Base-by-base conservation (phyloP, 164 flowering plant species). In the Litsea cubeba region DNA sequence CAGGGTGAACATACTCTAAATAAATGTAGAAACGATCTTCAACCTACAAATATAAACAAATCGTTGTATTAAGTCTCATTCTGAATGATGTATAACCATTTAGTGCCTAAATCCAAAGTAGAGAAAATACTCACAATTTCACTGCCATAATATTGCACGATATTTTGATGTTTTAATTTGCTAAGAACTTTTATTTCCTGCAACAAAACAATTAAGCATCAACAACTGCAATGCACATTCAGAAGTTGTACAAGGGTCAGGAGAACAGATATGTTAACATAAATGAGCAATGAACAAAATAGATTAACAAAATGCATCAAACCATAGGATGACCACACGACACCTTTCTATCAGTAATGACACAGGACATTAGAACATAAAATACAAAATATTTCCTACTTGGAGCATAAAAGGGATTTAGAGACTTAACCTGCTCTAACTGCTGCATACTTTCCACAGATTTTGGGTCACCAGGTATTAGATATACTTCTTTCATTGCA, bases 131-230 rank as follows among this genome's bases (percentile, higher is more conserved):
- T 85, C 74, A 95, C 99, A 75, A 87, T 85, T 86, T 93, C 95
- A 85, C 99, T 92, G 71, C 99, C 99, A 88, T 87, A 93, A 79
- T 95, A 95, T 85, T 90, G 98, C 78, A 95, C 98, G 69, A 95
- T 95, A 75, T 95, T 95, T 77, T 89, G 97, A 82, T 95, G 99
- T 83, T 94, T 83, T 68, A 95, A 85, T 62, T 88, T 88, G 81
- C 98, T 90, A 35, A 95, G 94, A 74, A 92, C 82, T 74, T 92
- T 88, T 71, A 95, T 95, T 77, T 95, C 99, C 99, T 95, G 90
- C 75, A 77, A 70, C 62, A 82, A 68, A 24, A 65, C 28, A 51
- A 51, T 8, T 30, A 35, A 65, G 46, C n/a, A 65, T 65, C n/a
- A 28, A 65, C 15, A 65, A 28, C 32, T 65, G 46, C 68, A 66